phyloP scores from a whole-genome alignment of 75 land plant genomes.

The Pinus taeda region DNA sequence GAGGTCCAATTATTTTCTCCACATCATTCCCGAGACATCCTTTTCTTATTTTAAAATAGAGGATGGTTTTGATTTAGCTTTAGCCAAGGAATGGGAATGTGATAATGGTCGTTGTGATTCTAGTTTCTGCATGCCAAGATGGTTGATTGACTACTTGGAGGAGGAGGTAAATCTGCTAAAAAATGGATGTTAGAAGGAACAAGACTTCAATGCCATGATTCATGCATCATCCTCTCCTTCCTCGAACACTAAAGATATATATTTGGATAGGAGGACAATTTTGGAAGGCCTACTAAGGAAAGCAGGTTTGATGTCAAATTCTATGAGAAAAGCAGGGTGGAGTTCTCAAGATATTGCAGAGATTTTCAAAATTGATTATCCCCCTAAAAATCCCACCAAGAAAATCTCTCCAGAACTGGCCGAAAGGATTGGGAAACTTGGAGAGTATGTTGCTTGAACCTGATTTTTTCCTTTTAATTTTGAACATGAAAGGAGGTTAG shows the following conservation, averaged over 20 bases:
- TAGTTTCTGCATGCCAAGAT: conserved; percentile 19
- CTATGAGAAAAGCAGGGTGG: conserved; percentile 84
- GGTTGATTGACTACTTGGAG: conserved; percentile 68
- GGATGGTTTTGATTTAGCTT: too few species aligned
- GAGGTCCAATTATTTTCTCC: background rate
- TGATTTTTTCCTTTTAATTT: too few species aligned
- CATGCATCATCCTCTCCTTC: too few species aligned
- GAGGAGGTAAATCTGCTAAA: conserved; percentile 55
- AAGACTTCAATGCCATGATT: conserved; percentile 72
- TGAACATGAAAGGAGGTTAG: too few species aligned
- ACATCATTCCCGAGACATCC: background rate
- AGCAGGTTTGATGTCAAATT: too few species aligned
- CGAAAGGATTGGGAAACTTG: conserved; percentile 23
- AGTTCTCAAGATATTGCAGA: conserved; percentile 78
- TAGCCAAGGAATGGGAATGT: too few species aligned
- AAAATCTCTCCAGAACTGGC: conserved; percentile 23
- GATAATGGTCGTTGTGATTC: too few species aligned
- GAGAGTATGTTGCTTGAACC: conserved; percentile 11
- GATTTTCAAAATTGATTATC: conserved; percentile 51
- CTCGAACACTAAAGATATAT: conserved; percentile 15
- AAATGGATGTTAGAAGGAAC: conserved; percentile 75
- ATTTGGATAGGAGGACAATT: conserved; percentile 26
- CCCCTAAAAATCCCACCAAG: conserved; percentile 8
- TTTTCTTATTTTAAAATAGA: background rate
- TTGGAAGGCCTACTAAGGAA: conserved; percentile 48